These are phyloP conservation scores for Eutypella sp. DNA, from an alignment of 2,329 filamentous ascomycete species.

Conservation along the genomic window DNA sequence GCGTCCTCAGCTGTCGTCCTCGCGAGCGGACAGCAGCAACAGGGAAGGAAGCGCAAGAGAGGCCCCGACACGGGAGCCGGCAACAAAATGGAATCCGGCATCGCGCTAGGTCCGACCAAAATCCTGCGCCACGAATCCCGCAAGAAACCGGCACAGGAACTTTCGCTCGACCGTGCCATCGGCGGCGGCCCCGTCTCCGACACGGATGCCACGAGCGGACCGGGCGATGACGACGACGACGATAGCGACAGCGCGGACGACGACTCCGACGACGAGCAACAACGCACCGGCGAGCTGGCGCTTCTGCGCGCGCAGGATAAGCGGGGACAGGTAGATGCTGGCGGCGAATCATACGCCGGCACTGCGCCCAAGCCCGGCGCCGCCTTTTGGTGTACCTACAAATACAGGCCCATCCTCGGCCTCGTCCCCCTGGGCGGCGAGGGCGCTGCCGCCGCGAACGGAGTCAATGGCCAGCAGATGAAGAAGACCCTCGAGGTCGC, in stretches of 20 bases:
- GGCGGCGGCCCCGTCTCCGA: conserved; percentile 19
- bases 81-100: conserved; percentile 43
- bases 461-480: conserved; percentile 4
- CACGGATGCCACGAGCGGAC: conserved; percentile 22
- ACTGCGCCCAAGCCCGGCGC: too few relatives aligned
- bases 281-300: conserved; percentile 26
- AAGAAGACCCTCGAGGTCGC: conserved; percentile 65
- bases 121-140: conserved; percentile 18
- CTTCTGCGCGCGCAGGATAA: conserved; percentile 24
- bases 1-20: conserved; percentile 21
- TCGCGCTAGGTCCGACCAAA: conserved; percentile 26
- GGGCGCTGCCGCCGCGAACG: conserved; percentile 24
- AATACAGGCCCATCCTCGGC: conserved; percentile 90
- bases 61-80: conserved; percentile 48
- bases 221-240: conserved; percentile 23
- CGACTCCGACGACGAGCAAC: conserved; percentile 31
- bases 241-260: conserved; percentile 30
- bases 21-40: conserved; percentile 22
- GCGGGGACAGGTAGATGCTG: conserved; percentile 14
- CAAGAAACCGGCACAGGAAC: conserved; percentile 18
- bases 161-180: conserved; percentile 19
- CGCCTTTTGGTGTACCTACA: conserved; percentile 75
- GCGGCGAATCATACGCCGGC: too few relatives aligned
- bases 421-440: conserved; percentile 42
- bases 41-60: conserved; percentile 51